Evolutionary conservation across 768 basidiomycete genomes (phyloP).

Genomic region (Pleurotus tuoliensis): DNA sequence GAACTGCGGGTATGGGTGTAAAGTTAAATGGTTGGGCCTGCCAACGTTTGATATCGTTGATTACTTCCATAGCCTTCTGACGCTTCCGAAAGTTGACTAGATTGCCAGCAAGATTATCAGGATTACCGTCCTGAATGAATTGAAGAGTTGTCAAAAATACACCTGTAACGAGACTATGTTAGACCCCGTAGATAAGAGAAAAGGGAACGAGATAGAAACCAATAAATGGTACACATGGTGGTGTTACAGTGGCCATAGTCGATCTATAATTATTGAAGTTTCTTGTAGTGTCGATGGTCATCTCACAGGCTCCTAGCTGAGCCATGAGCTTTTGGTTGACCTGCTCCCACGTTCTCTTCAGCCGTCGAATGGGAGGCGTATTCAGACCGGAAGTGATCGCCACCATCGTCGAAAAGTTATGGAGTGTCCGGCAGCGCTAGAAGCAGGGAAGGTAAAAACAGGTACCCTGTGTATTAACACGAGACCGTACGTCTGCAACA

Average conservation of each 20-base stretch:
- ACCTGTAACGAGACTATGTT: slow-evolving; percentile 41
- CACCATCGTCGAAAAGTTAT: slow-evolving; percentile 97
- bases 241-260: slow-evolving; percentile 75
- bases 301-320: slow-evolving; percentile 76
- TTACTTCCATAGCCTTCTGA: slow-evolving; percentile 92
- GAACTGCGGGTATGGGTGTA: slow-evolving; percentile 58
- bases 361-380: slow-evolving; percentile 85
- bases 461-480: not conserved
- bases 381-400: slow-evolving; percentile 94
- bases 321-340: slow-evolving; percentile 72
- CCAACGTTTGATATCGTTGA: slow-evolving; percentile 95
- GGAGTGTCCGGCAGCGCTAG: slow-evolving; percentile 82
- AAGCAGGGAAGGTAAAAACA: slow-evolving; percentile 6
- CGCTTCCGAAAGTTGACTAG: slow-evolving; percentile 96
- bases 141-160: slow-evolving; percentile 94
- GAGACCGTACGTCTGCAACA: slow-evolving; percentile 77
- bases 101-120: slow-evolving; percentile 72
- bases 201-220: slow-evolving; percentile 44
- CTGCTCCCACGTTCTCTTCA: slow-evolving; percentile 93
- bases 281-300: slow-evolving; percentile 88
- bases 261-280: slow-evolving; percentile 92
- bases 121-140: slow-evolving; percentile 97
- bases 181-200: not conserved
- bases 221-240: slow-evolving; percentile 96
- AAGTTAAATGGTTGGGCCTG: slow-evolving; percentile 91